These are phyloP conservation scores for Globisporangium uncinulatum DNA, from an alignment of 352 stramenopile genomes.

Conservation along the genomic window DNA sequence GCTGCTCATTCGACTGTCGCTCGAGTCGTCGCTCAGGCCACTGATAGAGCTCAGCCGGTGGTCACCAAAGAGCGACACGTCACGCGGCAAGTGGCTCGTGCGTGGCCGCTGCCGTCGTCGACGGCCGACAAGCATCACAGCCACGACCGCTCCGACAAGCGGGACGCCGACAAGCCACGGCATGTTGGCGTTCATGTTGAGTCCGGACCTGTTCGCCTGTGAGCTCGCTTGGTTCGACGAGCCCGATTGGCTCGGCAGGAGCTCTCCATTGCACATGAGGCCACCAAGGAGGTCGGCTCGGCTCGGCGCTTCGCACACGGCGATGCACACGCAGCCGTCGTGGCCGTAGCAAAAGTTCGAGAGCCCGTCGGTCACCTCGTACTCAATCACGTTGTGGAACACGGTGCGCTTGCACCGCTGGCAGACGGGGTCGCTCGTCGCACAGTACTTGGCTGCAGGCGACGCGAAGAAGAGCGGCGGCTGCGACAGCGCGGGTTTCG, in stretches of 20 bases:
- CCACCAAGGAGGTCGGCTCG: conserved; percentile 23
- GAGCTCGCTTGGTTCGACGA: conserved; percentile 19
- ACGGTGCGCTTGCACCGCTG: conserved; percentile 21
- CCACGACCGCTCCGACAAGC: conserved; percentile 29
- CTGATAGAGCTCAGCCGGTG: conserved; percentile 4
- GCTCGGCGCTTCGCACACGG: conserved; percentile 29
- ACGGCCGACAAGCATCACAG: conserved; percentile 36
- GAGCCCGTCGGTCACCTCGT: conserved; percentile 23
- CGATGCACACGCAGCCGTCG: conserved; percentile 36
- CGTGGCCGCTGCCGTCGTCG: conserved; percentile 17
- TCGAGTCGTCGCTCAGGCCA: conserved; percentile 6
- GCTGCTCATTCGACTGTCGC: conserved; percentile 10
- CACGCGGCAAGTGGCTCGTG: conserved; percentile 10
- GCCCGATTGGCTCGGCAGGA: conserved; percentile 3
- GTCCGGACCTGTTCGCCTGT: conserved; percentile 6
- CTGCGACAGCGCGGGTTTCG: conserved; percentile 10
- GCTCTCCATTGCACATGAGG: conserved; percentile 20
- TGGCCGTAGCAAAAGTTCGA: conserved; percentile 31
- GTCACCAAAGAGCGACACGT: conserved; percentile 15
- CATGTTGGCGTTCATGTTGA: conserved; percentile 24
- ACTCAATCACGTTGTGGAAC: conserved; percentile 38
- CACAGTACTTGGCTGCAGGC: conserved; percentile 26
- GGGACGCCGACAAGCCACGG: conserved; percentile 35
- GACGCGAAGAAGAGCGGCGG: conserved; percentile 23
- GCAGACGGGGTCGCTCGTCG: conserved; percentile 31